phyloP scores from a whole-genome alignment of 371 early-diverging fungal species.

The Lichtheimia hyalospora region DNA sequence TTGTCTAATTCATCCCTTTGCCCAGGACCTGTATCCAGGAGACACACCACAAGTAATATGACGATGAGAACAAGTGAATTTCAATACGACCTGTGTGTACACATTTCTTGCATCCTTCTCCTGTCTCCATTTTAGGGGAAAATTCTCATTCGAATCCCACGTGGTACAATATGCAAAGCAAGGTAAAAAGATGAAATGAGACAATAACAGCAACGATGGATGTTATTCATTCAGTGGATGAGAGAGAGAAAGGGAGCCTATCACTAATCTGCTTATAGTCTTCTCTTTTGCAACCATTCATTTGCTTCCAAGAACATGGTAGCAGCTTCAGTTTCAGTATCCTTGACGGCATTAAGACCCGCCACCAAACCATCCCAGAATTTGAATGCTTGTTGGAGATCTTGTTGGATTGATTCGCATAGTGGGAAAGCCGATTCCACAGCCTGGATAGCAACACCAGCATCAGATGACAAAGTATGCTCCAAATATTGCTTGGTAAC shows the following conservation, averaged over 20 bases:
- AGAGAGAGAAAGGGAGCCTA: neutral
- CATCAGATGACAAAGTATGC: constrained; percentile 19
- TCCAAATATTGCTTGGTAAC: constrained; percentile 52
- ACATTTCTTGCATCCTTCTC: too few relatives aligned
- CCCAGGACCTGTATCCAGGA: too few relatives aligned
- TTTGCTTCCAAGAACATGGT: constrained; percentile 47
- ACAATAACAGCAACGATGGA: neutral
- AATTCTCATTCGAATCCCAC: neutral
- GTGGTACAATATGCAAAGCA: neutral
- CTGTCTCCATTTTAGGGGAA: too few relatives aligned
- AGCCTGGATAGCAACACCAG: constrained; percentile 22
- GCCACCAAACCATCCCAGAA: constrained; percentile 53
- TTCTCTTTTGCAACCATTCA: constrained; percentile 37
- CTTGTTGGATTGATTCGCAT: constrained; percentile 37
- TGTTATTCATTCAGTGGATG: neutral
- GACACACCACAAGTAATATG: too few relatives aligned
- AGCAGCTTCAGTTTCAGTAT: constrained; percentile 20
- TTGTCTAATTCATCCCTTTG: too few relatives aligned
- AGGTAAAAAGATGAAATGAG: neutral
- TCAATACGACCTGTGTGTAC: too few relatives aligned
- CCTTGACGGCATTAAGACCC: constrained; percentile 30
- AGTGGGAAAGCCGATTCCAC: constrained; percentile 46
- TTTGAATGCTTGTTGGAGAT: constrained; percentile 45
- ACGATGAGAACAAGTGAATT: too few relatives aligned
- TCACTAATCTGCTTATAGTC: neutral